These are phyloP conservation scores for Leucosporidium scottii DNA, from an alignment of 768 basidiomycete species.

Conservation along the genomic window DNA sequence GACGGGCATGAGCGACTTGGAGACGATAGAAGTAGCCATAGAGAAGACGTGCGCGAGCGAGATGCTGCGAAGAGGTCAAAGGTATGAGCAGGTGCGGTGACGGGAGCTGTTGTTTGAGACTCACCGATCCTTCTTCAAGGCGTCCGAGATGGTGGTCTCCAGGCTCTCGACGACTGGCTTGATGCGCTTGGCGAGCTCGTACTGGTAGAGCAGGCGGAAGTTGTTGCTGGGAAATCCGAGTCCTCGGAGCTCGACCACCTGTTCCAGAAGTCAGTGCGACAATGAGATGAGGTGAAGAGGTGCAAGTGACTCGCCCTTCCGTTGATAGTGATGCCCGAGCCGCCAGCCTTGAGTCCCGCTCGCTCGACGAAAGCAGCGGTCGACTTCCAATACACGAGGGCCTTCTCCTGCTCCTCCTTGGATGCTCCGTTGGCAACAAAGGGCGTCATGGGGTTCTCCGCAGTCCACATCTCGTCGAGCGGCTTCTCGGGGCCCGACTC, in stretches of 20 bases:
- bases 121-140: no score
- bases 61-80: neutral
- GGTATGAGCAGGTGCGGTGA: no score
- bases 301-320: constrained; percentile 83
- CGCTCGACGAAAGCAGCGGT: constrained; percentile 41
- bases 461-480: constrained; percentile 6
- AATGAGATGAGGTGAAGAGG: neutral
- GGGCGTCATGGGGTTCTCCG: constrained; percentile 16
- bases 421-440: constrained; percentile 21
- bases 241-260: no score
- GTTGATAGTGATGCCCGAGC: constrained; percentile 60
- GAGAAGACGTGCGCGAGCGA: constrained; percentile 58
- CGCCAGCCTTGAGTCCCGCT: constrained; percentile 38
- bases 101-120: no score
- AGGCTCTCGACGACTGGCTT: constrained; percentile 63
- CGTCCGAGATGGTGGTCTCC: constrained; percentile 38
- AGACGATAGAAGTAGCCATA: constrained; percentile 63
- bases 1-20: constrained; percentile 52
- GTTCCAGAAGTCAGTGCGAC: no score
- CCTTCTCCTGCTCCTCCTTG: no score
- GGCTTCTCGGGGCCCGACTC: constrained; percentile 4
- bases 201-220: constrained; percentile 40
- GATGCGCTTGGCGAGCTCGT: constrained; percentile 66
- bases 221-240: no score
- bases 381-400: no score